Evolutionary conservation across 2,329 filamentous ascomycete genomes (phyloP).

Genomic region (Hypomyces perniciosus): DNA sequence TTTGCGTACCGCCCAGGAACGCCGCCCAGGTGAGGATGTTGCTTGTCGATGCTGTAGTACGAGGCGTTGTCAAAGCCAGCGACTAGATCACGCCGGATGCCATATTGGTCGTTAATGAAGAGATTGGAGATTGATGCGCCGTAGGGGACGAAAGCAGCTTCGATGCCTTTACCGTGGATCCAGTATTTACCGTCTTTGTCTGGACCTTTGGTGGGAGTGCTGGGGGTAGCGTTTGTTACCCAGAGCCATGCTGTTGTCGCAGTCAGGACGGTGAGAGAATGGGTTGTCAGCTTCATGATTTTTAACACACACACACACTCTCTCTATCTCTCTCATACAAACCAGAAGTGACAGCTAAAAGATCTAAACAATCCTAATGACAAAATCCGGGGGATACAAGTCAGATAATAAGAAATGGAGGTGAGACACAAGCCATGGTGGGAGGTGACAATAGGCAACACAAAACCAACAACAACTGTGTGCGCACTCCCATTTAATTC

Average conservation of each 20-base stretch:
- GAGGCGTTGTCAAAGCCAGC: slow-evolving; percentile 70
- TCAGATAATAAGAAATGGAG: too few relatives aligned
- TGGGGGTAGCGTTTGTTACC: slow-evolving; percentile 11
- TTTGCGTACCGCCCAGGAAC: slow-evolving; percentile 76
- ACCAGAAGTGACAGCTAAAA: background rate
- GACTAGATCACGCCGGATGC: slow-evolving; percentile 63
- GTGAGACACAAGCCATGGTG: too few relatives aligned
- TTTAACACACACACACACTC: background rate
- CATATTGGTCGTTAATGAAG: slow-evolving; percentile 62
- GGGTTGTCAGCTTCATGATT: slow-evolving; percentile 19
- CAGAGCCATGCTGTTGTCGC: slow-evolving; percentile 15
- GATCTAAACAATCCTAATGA: background rate
- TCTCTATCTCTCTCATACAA: background rate
- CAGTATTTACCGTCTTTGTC: slow-evolving; percentile 65
- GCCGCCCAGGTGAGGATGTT: slow-evolving; percentile 66
- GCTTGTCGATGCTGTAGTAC: slow-evolving; percentile 58
- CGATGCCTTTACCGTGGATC: slow-evolving; percentile 60
- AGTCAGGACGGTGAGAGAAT: slow-evolving; percentile 14
- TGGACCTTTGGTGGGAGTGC: slow-evolving; percentile 26
- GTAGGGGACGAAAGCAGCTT: slow-evolving; percentile 66
- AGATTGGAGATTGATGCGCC: slow-evolving; percentile 69
- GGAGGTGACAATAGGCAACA: too few relatives aligned
- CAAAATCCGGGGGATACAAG: too few relatives aligned
- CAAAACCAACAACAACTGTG: too few relatives aligned
- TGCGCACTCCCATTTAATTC: too few relatives aligned